These are phyloP conservation scores for Sporisorium iseilematis-ciliati DNA, from an alignment of 1,284 basidiomycete species.

Conservation along the genomic window DNA sequence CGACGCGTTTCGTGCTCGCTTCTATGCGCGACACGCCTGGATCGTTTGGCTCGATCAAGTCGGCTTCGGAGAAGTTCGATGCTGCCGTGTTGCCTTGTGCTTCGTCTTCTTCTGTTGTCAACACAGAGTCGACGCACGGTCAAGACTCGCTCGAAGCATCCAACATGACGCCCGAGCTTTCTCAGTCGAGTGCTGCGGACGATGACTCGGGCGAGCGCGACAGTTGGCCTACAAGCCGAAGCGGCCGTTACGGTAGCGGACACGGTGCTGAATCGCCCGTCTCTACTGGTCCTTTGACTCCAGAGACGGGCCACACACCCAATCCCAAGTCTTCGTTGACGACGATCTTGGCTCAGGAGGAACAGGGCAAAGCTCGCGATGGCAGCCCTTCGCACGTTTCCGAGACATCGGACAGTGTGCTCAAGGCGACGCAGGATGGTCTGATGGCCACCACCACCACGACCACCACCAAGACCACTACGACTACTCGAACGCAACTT, in stretches of 20 bases:
- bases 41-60: slow-evolving; percentile 9
- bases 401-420: slow-evolving; percentile 35
- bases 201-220: slow-evolving; percentile 53
- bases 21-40: slow-evolving; percentile 19
- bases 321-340: slow-evolving; percentile 16
- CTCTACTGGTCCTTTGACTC: slow-evolving; percentile 30
- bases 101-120: background rate
- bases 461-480: slow-evolving; percentile 38
- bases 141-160: slow-evolving; percentile 16
- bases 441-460: slow-evolving; percentile 46
- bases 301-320: slow-evolving; percentile 8
- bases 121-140: background rate
- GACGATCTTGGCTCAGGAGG: slow-evolving; percentile 13
- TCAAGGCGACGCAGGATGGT: slow-evolving; percentile 23
- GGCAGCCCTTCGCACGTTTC: slow-evolving; percentile 25
- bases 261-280: slow-evolving; percentile 15
- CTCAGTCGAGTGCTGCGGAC: slow-evolving; percentile 16
- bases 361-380: slow-evolving; percentile 1
- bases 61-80: slow-evolving; percentile 10
- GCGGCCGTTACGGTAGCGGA: slow-evolving; percentile 6
- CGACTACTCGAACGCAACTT: slow-evolving; percentile 23
- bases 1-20: slow-evolving; percentile 24
- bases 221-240: slow-evolving; percentile 55
- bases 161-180: slow-evolving; percentile 30
- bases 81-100: background rate